Evolutionary conservation across 2,329 filamentous ascomycete genomes (phyloP).

Genomic region (Colletotrichum siamense): DNA sequence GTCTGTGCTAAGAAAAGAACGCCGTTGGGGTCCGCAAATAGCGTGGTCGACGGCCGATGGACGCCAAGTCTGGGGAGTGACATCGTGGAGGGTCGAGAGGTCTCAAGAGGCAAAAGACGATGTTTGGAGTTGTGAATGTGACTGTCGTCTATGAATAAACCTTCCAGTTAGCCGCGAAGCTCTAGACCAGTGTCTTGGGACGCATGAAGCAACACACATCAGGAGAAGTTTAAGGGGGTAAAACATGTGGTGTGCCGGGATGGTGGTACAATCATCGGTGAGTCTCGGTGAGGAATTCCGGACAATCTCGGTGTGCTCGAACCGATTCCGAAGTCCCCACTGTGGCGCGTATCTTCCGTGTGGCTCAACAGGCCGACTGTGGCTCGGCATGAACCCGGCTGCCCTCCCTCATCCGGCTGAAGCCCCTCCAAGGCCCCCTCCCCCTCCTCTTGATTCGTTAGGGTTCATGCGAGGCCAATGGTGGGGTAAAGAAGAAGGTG

Average conservation of each 20-base stretch:
- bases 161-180: neutral
- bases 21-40: neutral
- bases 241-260: neutral
- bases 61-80: neutral
- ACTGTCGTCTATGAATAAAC: neutral
- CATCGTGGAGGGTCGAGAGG: neutral
- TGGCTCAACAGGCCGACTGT: neutral
- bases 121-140: neutral
- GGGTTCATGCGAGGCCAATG: conserved; percentile 4
- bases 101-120: neutral
- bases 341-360: neutral
- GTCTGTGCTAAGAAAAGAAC: conserved; percentile 14
- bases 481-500: neutral
- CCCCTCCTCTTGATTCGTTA: conserved; percentile 14
- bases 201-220: neutral
- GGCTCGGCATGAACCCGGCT: neutral
- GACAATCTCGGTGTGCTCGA: neutral
- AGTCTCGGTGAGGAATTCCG: neutral
- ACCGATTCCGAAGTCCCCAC: neutral
- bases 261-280: neutral
- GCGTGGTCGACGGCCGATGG: neutral
- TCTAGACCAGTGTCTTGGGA: neutral
- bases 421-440: neutral
- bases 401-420: neutral
- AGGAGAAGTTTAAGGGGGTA: neutral